Evolutionary conservation across 345 rosid species (phyloP).

Genomic region (Psidium guajava): DNA sequence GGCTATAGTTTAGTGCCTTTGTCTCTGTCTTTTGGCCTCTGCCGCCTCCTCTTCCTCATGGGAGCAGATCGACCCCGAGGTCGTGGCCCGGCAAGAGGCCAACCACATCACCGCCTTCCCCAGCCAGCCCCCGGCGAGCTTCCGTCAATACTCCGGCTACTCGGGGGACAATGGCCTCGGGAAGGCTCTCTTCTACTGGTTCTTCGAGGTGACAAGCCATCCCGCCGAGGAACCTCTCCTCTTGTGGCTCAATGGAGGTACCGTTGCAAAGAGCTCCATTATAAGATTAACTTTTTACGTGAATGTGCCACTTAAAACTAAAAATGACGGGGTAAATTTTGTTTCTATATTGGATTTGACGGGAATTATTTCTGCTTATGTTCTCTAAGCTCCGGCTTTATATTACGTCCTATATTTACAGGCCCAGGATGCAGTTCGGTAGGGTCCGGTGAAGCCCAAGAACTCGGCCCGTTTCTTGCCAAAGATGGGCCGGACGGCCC

Average conservation of each 20-base stretch:
- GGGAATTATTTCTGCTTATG: not conserved
- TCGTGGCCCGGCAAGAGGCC: conserved; percentile 10
- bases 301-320: not conserved
- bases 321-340: not conserved
- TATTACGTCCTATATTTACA: not conserved
- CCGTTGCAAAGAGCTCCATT: not conserved
- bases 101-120: conserved; percentile 38
- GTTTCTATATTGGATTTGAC: no score
- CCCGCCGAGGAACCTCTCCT: conserved; percentile 35
- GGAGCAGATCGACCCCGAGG: not conserved
- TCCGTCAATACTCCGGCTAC: conserved; percentile 55
- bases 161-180: conserved; percentile 3
- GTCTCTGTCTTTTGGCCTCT: not conserved
- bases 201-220: conserved; percentile 42
- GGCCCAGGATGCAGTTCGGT: conserved; percentile 21
- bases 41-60: not conserved
- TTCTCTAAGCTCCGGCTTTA: not conserved
- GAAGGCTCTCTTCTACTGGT: conserved; percentile 62
- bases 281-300: not conserved
- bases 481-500: conserved; percentile 5
- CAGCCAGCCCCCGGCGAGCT: conserved; percentile 43
- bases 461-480: conserved; percentile 13
- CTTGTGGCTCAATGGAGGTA: conserved; percentile 79
- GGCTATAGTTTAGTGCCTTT: not conserved
- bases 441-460: conserved; percentile 14